Conservation (phyloP, 768 basidiomycete genomes). For the Boletus rubroflammeus region DNA sequence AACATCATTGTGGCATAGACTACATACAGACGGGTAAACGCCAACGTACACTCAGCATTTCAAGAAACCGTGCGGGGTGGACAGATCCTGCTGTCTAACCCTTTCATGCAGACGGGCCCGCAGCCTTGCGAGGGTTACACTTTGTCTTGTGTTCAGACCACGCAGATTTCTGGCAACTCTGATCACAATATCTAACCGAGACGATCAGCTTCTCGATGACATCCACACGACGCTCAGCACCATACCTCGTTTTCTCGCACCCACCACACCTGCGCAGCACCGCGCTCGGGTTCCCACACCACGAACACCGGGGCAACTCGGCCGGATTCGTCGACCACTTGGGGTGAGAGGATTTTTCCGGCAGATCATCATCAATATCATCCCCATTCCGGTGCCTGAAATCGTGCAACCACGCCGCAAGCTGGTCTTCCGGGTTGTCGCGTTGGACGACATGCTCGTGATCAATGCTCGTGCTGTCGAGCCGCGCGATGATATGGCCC, state of each 20-base stretch:
- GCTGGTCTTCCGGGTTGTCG: slow-evolving; percentile 50
- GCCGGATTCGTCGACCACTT: slow-evolving; percentile 48
- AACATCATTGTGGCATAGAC: background rate
- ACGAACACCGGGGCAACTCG: slow-evolving; percentile 57
- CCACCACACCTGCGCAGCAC: slow-evolving; percentile 49
- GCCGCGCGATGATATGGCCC: slow-evolving; percentile 39
- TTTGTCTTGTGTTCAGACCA: slow-evolving; percentile 15
- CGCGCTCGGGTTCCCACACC: slow-evolving; percentile 61
- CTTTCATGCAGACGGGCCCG: background rate
- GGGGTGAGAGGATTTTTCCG: slow-evolving; percentile 36
- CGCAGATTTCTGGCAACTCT: slow-evolving; percentile 13
- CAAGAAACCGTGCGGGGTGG: background rate
- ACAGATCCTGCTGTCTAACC: background rate
- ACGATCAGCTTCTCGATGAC: background rate
- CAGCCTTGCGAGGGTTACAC: slow-evolving; percentile 7
- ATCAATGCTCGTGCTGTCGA: slow-evolving; percentile 30
- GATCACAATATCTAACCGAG: slow-evolving; percentile 12
- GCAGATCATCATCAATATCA: slow-evolving; percentile 29
- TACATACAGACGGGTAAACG: background rate
- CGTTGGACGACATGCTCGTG: slow-evolving; percentile 32
- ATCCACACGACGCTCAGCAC: background rate
- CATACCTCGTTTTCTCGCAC: slow-evolving; percentile 40
- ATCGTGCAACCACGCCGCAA: slow-evolving; percentile 55
- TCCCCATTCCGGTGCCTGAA: slow-evolving; percentile 41
- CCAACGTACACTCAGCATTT: background rate